Percentiles rank a stretch among this genome's conserved stretches.
Conservation (phyloP, 306 rosid genomes). For the Medicago lupulina region DNA sequence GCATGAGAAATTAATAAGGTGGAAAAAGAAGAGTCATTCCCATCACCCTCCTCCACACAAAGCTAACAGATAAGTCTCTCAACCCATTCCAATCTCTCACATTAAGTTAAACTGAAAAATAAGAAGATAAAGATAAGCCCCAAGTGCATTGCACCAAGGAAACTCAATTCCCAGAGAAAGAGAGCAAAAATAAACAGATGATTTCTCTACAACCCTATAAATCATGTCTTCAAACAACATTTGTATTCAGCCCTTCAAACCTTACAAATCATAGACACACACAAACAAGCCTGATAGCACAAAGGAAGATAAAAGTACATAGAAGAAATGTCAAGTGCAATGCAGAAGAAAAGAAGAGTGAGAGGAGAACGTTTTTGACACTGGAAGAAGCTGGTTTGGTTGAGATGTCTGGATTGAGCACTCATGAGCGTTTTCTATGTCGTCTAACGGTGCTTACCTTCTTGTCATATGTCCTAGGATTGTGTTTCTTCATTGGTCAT, state of each 20-base stretch:
- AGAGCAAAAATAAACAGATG: conserved; percentile 37
- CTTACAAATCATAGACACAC: conserved; percentile 27
- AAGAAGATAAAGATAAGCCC: conserved; percentile 15
- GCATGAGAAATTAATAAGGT: no score
- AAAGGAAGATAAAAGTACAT: conserved; percentile 1
- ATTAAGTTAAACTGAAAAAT: neutral
- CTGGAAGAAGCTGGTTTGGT: conserved; percentile 92
- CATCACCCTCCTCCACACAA: conserved; percentile 34
- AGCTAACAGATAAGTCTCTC: conserved; percentile 33
- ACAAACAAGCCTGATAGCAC: conserved; percentile 10
- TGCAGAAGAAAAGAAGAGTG: conserved; percentile 44
- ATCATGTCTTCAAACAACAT: conserved; percentile 43
- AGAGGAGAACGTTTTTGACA: conserved; percentile 66
- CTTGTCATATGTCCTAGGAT: neutral
- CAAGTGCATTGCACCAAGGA: conserved; percentile 15
- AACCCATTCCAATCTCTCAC: neutral
- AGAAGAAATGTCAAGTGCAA: conserved; percentile 47
- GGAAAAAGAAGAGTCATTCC: neutral
- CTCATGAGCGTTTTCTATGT: conserved; percentile 88
- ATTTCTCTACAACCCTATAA: conserved; percentile 52
- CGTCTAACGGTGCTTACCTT: conserved; percentile 73
- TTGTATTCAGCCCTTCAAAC: conserved; percentile 37
- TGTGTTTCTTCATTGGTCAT: neutral
- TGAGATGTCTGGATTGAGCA: conserved; percentile 77
- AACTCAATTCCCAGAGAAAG: neutral